Conservation (phyloP, 805 yeast genomes). For the Candida nonsorbophila region DNA sequence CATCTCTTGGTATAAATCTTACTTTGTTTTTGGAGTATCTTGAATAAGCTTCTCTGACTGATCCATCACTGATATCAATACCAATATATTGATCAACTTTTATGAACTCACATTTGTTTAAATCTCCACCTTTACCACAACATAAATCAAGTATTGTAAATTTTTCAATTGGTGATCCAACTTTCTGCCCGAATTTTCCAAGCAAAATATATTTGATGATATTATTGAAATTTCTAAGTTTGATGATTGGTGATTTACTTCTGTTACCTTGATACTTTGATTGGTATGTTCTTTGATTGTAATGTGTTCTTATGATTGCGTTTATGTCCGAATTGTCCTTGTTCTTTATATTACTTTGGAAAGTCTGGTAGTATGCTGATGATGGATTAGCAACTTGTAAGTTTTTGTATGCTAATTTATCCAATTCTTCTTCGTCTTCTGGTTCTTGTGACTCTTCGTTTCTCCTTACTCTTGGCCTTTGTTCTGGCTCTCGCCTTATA, state of each 20-base stretch:
- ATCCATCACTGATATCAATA: constrained; percentile 84
- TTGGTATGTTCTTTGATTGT: constrained; percentile 75
- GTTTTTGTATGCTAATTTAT: constrained; percentile 13
- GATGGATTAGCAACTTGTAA: constrained; percentile 19
- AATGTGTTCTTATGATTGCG: constrained; percentile 73
- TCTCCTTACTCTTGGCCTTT: constrained; percentile 1
- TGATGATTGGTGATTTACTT: constrained; percentile 75
- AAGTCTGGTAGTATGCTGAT: constrained; percentile 24
- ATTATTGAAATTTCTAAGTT: constrained; percentile 84
- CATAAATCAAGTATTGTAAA: constrained; percentile 73
- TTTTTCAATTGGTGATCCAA: constrained; percentile 16
- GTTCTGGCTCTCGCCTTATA: constrained; percentile 1
- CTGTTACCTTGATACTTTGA: constrained; percentile 58
- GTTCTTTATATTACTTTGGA: constrained; percentile 31
- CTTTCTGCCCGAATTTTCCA: constrained; percentile 50
- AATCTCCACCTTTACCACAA: constrained; percentile 98
- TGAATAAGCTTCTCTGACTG: constrained; percentile 76
- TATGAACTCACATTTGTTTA: constrained; percentile 80
- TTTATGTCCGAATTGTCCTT: constrained; percentile 43
- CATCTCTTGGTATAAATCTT: constrained; percentile 26
- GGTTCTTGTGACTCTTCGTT: constrained; percentile 1
- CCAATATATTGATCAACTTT: constrained; percentile 77
- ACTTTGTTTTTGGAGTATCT: constrained; percentile 57
- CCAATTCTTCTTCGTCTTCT: constrained; percentile 5
- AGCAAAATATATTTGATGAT: constrained; percentile 84